These are phyloP conservation scores for Pseudopyricularia cyperi DNA, from an alignment of 2,329 filamentous ascomycete species.

Conservation along the genomic window DNA sequence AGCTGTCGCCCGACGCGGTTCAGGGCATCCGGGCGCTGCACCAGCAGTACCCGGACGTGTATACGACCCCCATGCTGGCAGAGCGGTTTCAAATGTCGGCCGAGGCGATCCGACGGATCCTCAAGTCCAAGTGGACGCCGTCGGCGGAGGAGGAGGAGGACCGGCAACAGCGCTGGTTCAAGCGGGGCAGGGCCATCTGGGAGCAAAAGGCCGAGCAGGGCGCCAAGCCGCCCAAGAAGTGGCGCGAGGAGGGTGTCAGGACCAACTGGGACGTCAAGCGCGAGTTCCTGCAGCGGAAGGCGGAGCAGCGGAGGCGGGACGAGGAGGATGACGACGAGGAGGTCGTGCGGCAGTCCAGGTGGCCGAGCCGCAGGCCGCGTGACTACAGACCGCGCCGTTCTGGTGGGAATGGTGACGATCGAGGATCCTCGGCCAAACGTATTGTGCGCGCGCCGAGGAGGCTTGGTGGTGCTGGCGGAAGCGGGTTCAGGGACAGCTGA, in stretches of 20 bases:
- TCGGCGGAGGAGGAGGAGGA: conserved; percentile 39
- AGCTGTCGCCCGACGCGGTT: conserved; percentile 80
- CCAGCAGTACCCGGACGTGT: conserved; percentile 60
- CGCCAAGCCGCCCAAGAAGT: conserved; percentile 45
- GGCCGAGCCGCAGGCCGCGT: background rate
- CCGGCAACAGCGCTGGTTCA: conserved; percentile 48
- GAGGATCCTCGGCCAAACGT: background rate
- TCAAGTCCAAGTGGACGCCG: conserved; percentile 66
- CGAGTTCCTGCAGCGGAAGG: background rate
- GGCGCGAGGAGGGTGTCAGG: conserved; percentile 37
- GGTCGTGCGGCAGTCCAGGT: background rate
- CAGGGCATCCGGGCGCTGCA: conserved; percentile 81
- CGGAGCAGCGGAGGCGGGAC: background rate
- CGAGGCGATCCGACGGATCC: conserved; percentile 76
- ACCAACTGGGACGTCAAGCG: background rate
- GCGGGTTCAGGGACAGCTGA: background rate
- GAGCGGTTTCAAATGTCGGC: conserved; percentile 73
- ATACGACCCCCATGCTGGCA: conserved; percentile 62
- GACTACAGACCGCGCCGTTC: no score
- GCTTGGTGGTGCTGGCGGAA: background rate
- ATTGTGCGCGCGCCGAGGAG: background rate
- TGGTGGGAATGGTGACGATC: background rate
- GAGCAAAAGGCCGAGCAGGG: conserved; percentile 44
- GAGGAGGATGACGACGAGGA: background rate
- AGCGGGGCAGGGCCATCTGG: conserved; percentile 48